Conservation (phyloP, 1,139 yeast species). For the Lodderomyces oxycetoniae region DNA sequence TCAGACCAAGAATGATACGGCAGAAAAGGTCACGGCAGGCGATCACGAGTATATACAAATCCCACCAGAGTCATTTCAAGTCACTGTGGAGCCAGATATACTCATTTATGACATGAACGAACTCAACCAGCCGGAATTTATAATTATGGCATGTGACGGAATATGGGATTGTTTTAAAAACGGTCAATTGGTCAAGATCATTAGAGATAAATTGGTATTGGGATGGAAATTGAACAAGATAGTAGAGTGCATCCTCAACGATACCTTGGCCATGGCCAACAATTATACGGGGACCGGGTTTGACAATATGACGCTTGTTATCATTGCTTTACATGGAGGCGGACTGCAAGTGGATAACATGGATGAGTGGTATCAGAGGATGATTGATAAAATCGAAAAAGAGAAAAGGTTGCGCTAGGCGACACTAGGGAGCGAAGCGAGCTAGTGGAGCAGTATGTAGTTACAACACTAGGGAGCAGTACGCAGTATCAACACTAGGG, state of each 20-base stretch:
- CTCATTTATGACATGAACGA: slow-evolving; percentile 44
- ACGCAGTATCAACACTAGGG: too few species aligned
- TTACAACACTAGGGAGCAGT: too few species aligned
- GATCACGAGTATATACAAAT: slow-evolving; percentile 20
- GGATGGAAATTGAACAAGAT: slow-evolving; percentile 59
- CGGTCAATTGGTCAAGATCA: slow-evolving; percentile 46
- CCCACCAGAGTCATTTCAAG: slow-evolving; percentile 46
- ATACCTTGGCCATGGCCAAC: slow-evolving; percentile 68
- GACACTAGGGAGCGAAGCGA: neutral
- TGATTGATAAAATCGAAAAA: slow-evolving; percentile 45
- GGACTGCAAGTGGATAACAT: slow-evolving; percentile 24
- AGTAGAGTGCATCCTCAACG: slow-evolving; percentile 55
- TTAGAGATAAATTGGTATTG: slow-evolving; percentile 53
- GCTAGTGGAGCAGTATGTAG: too few species aligned
- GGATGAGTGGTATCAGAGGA: slow-evolving; percentile 54
- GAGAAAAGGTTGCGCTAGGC: slow-evolving; percentile 32
- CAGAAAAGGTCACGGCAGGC: neutral
- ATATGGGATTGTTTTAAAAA: slow-evolving; percentile 76
- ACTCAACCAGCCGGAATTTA: slow-evolving; percentile 50
- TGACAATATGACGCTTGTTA: slow-evolving; percentile 72
- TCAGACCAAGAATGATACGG: neutral
- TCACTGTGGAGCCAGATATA: slow-evolving; percentile 70
- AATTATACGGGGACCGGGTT: slow-evolving; percentile 74
- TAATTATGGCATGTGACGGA: slow-evolving; percentile 73
- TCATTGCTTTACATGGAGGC: slow-evolving; percentile 52